These are phyloP conservation scores for Darksidea phi DNA, from an alignment of 495 filamentous ascomycete genomes.

Conservation along the genomic window DNA sequence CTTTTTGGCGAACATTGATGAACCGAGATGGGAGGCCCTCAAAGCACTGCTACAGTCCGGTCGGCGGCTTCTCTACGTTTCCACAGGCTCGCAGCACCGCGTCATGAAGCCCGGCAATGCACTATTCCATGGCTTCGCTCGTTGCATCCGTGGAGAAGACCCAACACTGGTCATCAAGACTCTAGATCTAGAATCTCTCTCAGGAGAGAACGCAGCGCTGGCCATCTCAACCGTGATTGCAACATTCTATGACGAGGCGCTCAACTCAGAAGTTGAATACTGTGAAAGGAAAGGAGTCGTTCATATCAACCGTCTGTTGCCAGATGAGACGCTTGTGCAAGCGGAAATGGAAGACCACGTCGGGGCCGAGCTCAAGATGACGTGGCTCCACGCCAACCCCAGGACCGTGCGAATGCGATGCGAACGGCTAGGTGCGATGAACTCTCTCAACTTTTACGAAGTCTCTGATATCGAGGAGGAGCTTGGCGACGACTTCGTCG, in stretches of 20 bases:
- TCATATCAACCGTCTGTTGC: not conserved
- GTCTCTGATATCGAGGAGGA: not conserved
- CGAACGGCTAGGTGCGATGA: not conserved
- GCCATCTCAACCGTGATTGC: not conserved
- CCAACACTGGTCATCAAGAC: constrained; percentile 34
- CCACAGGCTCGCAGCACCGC: constrained; percentile 36
- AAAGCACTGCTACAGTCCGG: not conserved
- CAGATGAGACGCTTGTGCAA: not conserved
- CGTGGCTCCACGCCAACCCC: not conserved
- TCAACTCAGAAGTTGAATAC: constrained; percentile 1
- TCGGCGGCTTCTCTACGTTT: constrained; percentile 40
- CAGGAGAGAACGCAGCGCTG: not conserved
- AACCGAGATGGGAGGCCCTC: not conserved
- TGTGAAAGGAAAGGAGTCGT: not conserved
- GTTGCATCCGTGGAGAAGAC: constrained; percentile 41
- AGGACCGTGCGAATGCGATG: not conserved
- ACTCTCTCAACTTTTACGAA: constrained; percentile 3
- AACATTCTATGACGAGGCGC: not conserved
- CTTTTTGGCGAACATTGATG: not conserved
- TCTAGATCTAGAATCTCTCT: constrained; percentile 38
- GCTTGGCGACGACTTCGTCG: not conserved
- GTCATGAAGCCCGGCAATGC: constrained; percentile 40
- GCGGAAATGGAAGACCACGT: not conserved
- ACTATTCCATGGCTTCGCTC: constrained; percentile 39
- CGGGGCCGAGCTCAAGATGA: not conserved